Percentiles rank a stretch among this genome's conserved stretches.
Evolutionary conservation across 2,329 filamentous ascomycete species (phyloP).

Genomic region (Aspergillus transmontanensis): DNA sequence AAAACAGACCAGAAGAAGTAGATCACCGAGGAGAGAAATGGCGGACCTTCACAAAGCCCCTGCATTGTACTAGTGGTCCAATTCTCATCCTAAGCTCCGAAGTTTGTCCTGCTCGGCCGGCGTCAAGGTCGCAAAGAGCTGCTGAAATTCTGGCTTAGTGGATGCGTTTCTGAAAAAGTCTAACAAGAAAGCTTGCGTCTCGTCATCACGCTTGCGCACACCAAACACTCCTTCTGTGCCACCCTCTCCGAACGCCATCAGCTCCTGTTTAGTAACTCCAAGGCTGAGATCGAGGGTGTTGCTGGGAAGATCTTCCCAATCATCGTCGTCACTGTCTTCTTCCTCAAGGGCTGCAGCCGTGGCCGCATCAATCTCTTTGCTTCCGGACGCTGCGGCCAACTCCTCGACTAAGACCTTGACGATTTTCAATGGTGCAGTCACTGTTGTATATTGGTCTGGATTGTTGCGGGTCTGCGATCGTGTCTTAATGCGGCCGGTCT

Average conservation of each 20-base stretch:
- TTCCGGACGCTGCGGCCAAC: constrained; percentile 76
- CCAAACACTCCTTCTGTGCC: constrained; percentile 52
- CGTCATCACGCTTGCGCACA: constrained; percentile 75
- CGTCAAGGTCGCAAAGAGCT: constrained; percentile 57
- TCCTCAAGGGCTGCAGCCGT: constrained; percentile 62
- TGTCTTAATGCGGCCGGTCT: constrained; percentile 86
- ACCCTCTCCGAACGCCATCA: constrained; percentile 72
- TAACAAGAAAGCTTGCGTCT: constrained; percentile 81
- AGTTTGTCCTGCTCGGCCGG: constrained; percentile 52
- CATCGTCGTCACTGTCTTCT: constrained; percentile 69
- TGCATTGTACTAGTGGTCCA: neutral
- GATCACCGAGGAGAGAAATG: neutral
- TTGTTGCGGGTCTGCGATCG: constrained; percentile 85
- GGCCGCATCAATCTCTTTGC: constrained; percentile 55
- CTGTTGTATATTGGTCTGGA: constrained; percentile 84
- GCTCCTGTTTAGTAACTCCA: constrained; percentile 68
- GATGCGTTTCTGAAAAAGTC: constrained; percentile 73
- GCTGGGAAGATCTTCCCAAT: constrained; percentile 85
- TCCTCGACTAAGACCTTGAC: constrained; percentile 95
- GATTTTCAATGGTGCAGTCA: constrained; percentile 90
- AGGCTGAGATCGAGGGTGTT: constrained; percentile 76
- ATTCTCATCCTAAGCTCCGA: constrained; percentile 31
- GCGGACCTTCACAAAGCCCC: neutral
- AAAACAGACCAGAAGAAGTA: neutral
- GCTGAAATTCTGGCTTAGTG: constrained; percentile 56